These are phyloP conservation scores for Podaxis sp. DNA, from an alignment of 768 basidiomycete genomes.

Conservation along the genomic window DNA sequence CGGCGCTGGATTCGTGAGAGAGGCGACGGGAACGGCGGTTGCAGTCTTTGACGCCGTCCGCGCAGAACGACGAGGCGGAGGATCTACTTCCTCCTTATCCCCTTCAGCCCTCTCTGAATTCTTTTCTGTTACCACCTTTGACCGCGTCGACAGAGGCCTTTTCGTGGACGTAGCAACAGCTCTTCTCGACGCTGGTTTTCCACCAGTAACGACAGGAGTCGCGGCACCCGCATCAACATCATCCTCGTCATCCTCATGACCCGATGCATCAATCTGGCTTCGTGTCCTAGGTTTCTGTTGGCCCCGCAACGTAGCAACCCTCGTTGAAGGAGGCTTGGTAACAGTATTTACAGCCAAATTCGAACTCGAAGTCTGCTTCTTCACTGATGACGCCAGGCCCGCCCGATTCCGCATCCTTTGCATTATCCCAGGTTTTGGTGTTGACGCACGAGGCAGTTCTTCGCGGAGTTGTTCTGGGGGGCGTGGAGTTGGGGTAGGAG, in stretches of 20 bases:
- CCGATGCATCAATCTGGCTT: background rate
- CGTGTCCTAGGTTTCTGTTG: conserved; percentile 4
- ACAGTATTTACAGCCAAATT: background rate
- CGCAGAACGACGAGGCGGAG: conserved; percentile 6
- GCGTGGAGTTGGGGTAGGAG: conserved; percentile 20
- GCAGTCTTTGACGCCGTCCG: background rate
- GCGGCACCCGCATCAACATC: background rate
- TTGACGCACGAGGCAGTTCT: conserved; percentile 4
- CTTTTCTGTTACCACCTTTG: background rate
- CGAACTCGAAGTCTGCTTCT: background rate
- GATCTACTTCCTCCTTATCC: conserved; percentile 1
- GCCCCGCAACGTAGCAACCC: conserved; percentile 19
- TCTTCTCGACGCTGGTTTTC: background rate
- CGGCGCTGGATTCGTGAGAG: background rate
- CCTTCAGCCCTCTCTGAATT: background rate
- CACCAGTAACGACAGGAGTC: background rate
- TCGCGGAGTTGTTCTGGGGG: background rate
- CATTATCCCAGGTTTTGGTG: conserved; percentile 28
- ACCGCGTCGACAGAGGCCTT: background rate
- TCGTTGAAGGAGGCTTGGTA: conserved; percentile 5
- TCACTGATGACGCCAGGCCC: conserved; percentile 22
- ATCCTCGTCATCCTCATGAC: background rate
- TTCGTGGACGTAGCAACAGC: background rate
- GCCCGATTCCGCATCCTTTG: conserved; percentile 44
- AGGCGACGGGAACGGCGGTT: background rate